phyloP scores from a whole-genome alignment of 208 protist species.

The Crithidia mellificae region DNA sequence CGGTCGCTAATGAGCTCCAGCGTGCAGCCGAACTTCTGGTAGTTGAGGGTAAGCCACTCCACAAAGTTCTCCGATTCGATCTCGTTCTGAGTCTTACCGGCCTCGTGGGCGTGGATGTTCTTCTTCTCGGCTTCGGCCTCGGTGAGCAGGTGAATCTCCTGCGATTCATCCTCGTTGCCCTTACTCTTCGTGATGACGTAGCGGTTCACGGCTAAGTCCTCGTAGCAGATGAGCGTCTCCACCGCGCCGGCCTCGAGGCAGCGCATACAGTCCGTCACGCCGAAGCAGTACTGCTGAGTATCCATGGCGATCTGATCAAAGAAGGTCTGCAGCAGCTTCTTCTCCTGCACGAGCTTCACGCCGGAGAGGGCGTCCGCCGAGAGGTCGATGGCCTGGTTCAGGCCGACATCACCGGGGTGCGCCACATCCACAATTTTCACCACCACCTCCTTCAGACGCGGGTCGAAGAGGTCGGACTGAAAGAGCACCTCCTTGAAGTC shows the following conservation, averaged over 20 bases:
- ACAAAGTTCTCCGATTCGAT: constrained; percentile 92
- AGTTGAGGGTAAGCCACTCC: constrained; percentile 99
- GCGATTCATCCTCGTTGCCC: constrained; percentile 75
- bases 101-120: constrained; percentile 83
- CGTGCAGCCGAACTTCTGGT: constrained; percentile 97
- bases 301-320: constrained; percentile 99
- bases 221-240: constrained; percentile 99
- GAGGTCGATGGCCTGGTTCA: constrained; percentile 99
- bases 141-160: constrained; percentile 69
- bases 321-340: constrained; percentile 98
- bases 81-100: constrained; percentile 89
- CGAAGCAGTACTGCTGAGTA: constrained; percentile 99
- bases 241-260: constrained; percentile 98
- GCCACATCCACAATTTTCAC: constrained; percentile 99
- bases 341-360: constrained; percentile 99
- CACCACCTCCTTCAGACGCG: constrained; percentile 97
- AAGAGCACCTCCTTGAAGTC: constrained; percentile 99
- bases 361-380: constrained; percentile 94
- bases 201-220: constrained; percentile 94
- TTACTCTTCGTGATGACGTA: constrained; percentile 88
- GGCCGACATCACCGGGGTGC: constrained; percentile 99
- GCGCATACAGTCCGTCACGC: constrained; percentile 96
- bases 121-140: constrained; percentile 70
- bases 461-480: constrained; percentile 98
- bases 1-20: constrained; percentile 94